phyloP scores from a whole-genome alignment of 129 eudicot genomes.

The Cynara cardunculus region DNA sequence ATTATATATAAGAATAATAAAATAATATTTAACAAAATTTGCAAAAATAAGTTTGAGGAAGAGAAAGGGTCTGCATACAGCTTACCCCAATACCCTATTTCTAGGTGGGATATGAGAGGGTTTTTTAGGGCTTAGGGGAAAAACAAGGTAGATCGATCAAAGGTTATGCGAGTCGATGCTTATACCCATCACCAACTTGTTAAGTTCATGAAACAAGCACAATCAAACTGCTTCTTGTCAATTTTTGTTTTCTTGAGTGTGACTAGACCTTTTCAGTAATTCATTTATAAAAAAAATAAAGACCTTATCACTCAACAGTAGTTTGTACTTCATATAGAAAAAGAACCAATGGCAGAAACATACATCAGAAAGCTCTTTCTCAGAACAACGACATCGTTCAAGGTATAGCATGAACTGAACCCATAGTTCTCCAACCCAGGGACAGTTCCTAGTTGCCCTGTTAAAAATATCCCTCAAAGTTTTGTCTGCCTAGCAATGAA shows the following conservation, averaged over 20 bases:
- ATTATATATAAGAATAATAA: not conserved
- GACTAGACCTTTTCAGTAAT: not conserved
- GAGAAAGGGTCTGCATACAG: not conserved
- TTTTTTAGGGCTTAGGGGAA: too few species aligned
- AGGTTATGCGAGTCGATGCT: not conserved
- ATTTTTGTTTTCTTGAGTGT: not conserved
- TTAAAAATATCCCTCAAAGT: slow-evolving; percentile 44
- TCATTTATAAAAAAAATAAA: not conserved
- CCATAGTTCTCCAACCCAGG: slow-evolving; percentile 95
- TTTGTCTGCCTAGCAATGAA: slow-evolving; percentile 51
- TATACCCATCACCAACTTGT: not conserved
- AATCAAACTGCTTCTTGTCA: not conserved
- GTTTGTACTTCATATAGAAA: not conserved
- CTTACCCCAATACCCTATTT: not conserved
- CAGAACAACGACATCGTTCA: slow-evolving; percentile 70
- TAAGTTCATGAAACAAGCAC: not conserved
- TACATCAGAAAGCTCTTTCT: slow-evolving; percentile 82
- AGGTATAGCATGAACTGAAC: slow-evolving; percentile 65
- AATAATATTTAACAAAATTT: not conserved
- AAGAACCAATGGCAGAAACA: slow-evolving; percentile 21
- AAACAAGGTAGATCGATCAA: not conserved
- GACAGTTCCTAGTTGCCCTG: slow-evolving; percentile 92
- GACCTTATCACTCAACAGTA: not conserved
- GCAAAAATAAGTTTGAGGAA: not conserved
- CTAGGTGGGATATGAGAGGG: too few species aligned